Conservation (phyloP, 805 yeast species). For the Hanseniaspora lachancei region DNA sequence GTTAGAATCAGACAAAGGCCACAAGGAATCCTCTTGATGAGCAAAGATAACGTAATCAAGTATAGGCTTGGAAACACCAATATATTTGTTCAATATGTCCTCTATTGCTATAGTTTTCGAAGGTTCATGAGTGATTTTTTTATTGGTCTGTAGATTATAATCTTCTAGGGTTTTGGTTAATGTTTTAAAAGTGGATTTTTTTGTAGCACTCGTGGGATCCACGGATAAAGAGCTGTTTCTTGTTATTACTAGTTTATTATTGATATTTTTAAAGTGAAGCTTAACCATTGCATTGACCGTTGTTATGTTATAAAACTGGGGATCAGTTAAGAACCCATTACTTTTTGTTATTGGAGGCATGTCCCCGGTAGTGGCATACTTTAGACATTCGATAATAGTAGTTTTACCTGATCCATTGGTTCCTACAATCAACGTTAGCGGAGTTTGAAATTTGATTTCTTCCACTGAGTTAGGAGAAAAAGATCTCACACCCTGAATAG, state of each 20-base stretch:
- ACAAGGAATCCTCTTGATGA: constrained; percentile 90
- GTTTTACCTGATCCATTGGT: constrained; percentile 95
- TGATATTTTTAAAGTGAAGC: constrained; percentile 41
- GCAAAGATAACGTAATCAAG: constrained; percentile 89
- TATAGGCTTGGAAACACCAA: constrained; percentile 82
- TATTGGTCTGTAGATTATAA: constrained; percentile 48
- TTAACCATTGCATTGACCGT: constrained; percentile 84
- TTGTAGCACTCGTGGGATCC: constrained; percentile 49
- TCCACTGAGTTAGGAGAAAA: constrained; percentile 77
- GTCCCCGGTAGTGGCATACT: constrained; percentile 91
- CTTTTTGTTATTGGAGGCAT: constrained; percentile 92
- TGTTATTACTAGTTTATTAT: constrained; percentile 61
- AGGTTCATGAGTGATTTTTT: constrained; percentile 61
- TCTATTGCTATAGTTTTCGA: constrained; percentile 79
- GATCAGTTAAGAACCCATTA: constrained; percentile 93
- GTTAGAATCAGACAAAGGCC: constrained; percentile 94
- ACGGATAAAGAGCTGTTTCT: constrained; percentile 65
- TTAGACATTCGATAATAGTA: constrained; percentile 83
- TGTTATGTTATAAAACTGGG: constrained; percentile 59
- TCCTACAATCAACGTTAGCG: constrained; percentile 88
- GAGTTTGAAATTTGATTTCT: constrained; percentile 77
- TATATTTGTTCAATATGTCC: constrained; percentile 58
- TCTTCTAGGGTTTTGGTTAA: constrained; percentile 83
- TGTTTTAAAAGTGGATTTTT: constrained; percentile 45
- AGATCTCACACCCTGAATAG: constrained; percentile 80